Evolutionary conservation across 2,329 filamentous ascomycete genomes (phyloP).

Genomic region (Pseudogymnoascus sp.): DNA sequence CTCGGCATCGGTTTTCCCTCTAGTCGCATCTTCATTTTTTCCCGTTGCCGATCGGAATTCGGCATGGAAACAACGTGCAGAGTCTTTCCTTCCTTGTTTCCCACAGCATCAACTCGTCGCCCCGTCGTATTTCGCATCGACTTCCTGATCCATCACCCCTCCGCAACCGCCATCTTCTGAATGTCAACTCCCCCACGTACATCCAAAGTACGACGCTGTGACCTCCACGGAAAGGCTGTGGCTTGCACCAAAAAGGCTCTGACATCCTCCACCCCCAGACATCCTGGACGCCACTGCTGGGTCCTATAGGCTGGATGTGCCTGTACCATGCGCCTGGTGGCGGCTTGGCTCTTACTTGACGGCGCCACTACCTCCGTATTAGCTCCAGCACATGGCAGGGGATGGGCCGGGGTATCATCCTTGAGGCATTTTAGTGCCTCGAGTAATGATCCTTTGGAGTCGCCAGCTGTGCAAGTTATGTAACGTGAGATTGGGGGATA

Average conservation of each 20-base stretch:
- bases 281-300: not conserved
- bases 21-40: constrained; percentile 2
- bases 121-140: not conserved
- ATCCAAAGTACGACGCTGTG: not conserved
- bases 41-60: constrained; percentile 2
- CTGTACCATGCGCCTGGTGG: not conserved
- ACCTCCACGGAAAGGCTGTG: not conserved
- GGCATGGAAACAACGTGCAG: not conserved
- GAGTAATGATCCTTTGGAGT: not conserved
- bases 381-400: not conserved
- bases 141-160: not conserved
- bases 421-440: not conserved
- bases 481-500: not conserved
- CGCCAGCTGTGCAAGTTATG: not conserved
- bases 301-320: not conserved
- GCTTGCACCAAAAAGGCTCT: not conserved
- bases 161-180: not conserved
- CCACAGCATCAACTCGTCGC: not conserved
- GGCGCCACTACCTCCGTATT: not conserved
- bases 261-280: not conserved
- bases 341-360: not conserved
- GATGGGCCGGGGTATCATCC: not conserved
- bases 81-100: not conserved
- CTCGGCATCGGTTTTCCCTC: not conserved
- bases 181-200: constrained; percentile 3